Base-by-base conservation (phyloP, 257 asterid genomes). In the Lavandula angustifolia region DNA sequence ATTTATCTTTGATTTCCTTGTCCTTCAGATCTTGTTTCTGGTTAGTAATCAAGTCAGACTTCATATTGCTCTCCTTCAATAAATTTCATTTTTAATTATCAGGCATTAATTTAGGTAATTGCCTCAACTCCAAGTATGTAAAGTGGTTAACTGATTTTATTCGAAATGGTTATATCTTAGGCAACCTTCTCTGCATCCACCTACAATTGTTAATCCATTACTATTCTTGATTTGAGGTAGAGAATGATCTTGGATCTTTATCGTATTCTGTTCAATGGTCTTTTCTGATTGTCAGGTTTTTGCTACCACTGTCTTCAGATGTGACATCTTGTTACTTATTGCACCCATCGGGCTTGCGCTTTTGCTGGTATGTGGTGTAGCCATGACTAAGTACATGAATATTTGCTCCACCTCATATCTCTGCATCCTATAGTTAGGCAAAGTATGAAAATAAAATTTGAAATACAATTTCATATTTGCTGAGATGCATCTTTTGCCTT, bases 221-320 rank as follows among this genome's bases (percentile, higher is more conserved):
- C 43, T 58, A 4, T 49, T 43, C 31, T 44, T 10, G 31, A 14
- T 22, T 27, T 58, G 52, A 7, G 47, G 22, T 17, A 3, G 56
- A 7, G 27, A 18, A 9, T 49, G 22, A 35, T 38, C 47, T n/a
- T 1, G 16, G n/a, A 18, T 40, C 54, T 66, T 58, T 34, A 58
- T 66, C 70, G 16, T 54, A 69, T 54, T 70, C 53, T 74, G 42
- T 52, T 70, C 68, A 70, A 73, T 71, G 54, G 54, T 73, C 31
- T 68, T 74, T 81, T 79, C 76, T 54, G 58, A 64, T 75, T 73
- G 60, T 73, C 92, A 94, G 97, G 80, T 87, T 74, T 82, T 81
- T 74, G 96, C 96, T 41, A 89, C 95, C 27, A 34, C 83, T 57
- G 72, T 87, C 76, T 86, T 94, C 85, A 86, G 97, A 87, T 94